These are phyloP conservation scores for Ambrosia hybrid DNA, from an alignment of 140 eudicot species.

Conservation along the genomic window DNA sequence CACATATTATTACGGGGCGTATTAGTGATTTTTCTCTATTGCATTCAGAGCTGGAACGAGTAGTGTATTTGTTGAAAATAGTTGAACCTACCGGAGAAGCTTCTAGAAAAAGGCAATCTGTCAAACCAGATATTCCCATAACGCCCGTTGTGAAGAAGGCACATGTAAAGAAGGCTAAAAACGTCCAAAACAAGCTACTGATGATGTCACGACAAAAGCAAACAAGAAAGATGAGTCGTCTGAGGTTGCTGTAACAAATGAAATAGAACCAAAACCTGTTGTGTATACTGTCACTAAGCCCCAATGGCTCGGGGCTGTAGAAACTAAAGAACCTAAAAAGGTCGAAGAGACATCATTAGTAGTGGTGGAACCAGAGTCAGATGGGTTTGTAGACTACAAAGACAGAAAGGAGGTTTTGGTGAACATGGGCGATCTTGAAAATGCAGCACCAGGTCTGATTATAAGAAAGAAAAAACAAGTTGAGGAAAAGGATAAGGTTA, in stretches of 20 bases:
- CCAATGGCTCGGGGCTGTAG: conserved; percentile 98
- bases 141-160: conserved; percentile 27
- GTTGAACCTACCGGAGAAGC: conserved; percentile 95
- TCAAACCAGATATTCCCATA: conserved; percentile 32
- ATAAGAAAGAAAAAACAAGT: conserved; percentile 82
- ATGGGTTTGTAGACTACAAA: conserved; percentile 81
- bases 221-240: conserved; percentile 35
- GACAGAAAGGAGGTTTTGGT: conserved; percentile 62
- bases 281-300: conserved; percentile 70
- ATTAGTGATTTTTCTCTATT: conserved; percentile 21
- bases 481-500: conserved; percentile 39
- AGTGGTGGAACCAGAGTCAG: conserved; percentile 48
- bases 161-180: conserved; percentile 31
- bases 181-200: conserved; percentile 30
- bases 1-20: background rate
- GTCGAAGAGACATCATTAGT: conserved; percentile 31
- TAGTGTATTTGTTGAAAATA: conserved; percentile 80
- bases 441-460: conserved; percentile 93
- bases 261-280: conserved; percentile 40
- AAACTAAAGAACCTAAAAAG: conserved; percentile 44
- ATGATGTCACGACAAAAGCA: conserved; percentile 23
- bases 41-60: conserved; percentile 74
- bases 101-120: conserved; percentile 58
- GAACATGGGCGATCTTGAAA: conserved; percentile 59
- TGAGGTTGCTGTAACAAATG: conserved; percentile 37